Percentiles rank a stretch among this genome's conserved stretches.
phyloP scores from a whole-genome alignment of 176 grass and related monocot genomes.

The Tillandsia leiboldiana region DNA sequence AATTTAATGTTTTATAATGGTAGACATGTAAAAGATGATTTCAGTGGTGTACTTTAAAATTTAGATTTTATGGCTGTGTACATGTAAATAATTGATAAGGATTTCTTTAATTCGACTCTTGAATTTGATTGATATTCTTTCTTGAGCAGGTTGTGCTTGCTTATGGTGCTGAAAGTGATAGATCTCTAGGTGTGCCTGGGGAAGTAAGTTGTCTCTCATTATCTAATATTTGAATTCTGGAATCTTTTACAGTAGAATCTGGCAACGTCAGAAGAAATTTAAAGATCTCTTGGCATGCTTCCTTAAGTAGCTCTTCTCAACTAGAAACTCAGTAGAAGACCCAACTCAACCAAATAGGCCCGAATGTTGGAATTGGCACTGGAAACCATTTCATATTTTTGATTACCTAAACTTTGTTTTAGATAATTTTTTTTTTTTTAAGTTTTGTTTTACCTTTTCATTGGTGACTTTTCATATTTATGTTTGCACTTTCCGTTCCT shows the following conservation, averaged over 20 bases:
- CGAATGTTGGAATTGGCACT: too few species aligned
- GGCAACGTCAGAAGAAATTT: background rate
- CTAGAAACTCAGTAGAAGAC: too few species aligned
- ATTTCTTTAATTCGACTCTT: background rate
- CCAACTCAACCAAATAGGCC: too few species aligned
- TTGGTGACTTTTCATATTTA: slow-evolving; percentile 10
- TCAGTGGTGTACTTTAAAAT: background rate
- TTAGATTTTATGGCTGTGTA: background rate
- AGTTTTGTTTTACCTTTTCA: background rate
- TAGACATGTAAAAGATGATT: background rate
- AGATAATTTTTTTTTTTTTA: background rate
- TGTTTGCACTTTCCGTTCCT: slow-evolving; percentile 14
- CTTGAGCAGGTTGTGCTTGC: slow-evolving; percentile 72
- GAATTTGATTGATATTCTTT: background rate
- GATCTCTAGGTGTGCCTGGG: slow-evolving; percentile 67
- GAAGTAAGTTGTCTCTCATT: slow-evolving; percentile 39
- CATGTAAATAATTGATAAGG: too few species aligned
- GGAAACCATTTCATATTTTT: too few species aligned
- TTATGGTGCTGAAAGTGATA: slow-evolving; percentile 94
- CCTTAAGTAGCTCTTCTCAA: background rate
- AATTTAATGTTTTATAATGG: too few species aligned
- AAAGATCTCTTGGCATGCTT: background rate
- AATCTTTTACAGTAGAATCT: background rate
- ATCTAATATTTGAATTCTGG: background rate
- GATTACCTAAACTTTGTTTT: too few species aligned